phyloP scores from a whole-genome alignment of 768 basidiomycete genomes.

The Gyrodon lividus region DNA sequence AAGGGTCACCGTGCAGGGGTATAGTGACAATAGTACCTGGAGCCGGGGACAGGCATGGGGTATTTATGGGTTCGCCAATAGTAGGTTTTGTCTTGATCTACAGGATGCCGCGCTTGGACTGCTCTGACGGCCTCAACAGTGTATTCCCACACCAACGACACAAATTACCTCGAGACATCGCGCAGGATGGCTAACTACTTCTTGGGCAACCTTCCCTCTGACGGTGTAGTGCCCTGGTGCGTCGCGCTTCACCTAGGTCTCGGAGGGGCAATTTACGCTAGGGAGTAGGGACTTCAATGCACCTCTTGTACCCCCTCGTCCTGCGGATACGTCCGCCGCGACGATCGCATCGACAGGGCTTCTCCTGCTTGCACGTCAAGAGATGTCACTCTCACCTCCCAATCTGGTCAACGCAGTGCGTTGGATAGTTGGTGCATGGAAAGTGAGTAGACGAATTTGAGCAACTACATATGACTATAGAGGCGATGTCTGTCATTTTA shows the following conservation, averaged over 20 bases:
- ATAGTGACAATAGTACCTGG: conserved; percentile 43
- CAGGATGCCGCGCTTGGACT: not conserved
- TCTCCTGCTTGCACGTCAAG: conserved; percentile 50
- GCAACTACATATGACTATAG: not conserved
- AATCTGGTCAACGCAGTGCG: conserved; percentile 29
- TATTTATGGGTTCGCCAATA: conserved; percentile 26
- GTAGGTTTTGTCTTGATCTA: conserved; percentile 5
- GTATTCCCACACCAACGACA: conserved; percentile 52
- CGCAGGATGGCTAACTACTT: conserved; percentile 60
- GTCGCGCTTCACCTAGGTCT: conserved; percentile 9
- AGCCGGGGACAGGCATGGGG: conserved; percentile 32
- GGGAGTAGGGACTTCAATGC: conserved; percentile 69
- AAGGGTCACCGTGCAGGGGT: conserved; percentile 32
- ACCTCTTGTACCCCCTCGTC: conserved; percentile 52
- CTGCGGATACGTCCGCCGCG: conserved; percentile 71
- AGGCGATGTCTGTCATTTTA: conserved; percentile 14
- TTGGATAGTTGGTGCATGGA: conserved; percentile 51
- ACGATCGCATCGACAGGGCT: conserved; percentile 61
- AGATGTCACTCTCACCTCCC: conserved; percentile 31
- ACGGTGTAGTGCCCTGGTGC: conserved; percentile 70
- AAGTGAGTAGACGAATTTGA: conserved; percentile 33
- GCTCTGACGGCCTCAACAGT: conserved; percentile 39
- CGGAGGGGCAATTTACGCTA: not conserved
- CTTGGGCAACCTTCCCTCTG: conserved; percentile 53
- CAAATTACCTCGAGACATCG: conserved; percentile 58